Evolutionary conservation across 192 early-diverging fungal genomes (phyloP), one percentile per base, ranked within the genome.

Genomic region (Thamnidium elegans): DNA sequence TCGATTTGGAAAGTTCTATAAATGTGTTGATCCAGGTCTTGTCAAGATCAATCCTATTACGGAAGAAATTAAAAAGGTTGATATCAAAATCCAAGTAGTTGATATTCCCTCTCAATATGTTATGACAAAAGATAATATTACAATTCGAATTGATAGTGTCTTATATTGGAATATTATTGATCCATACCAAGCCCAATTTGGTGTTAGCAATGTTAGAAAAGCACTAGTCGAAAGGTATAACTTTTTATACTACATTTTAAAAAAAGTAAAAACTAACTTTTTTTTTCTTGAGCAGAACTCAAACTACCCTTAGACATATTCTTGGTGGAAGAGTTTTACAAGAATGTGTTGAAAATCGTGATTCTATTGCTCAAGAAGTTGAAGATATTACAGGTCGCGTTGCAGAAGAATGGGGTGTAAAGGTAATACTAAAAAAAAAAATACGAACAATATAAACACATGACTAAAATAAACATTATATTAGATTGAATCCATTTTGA

Each of bases 71-170:
- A 52, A 56, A 14, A 66, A 61, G 43, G 76, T 84, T 3, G 78
- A 84, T 68, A 67, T 84, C 63, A 81, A 78, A 45, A 66, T 69
- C 9, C 81, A 87, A 63, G 83, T 90, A 15, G 55, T 68, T 44
- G 65, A 86, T 7, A 87, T 94, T 26, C 82, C 85, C 31, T 58
- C 72, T 20, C 89, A 94, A 71, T 72, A 80, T 7, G 89, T 96
- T 61, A 89, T 93, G 77, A 93, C 92, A 45, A 92, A 95, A 71
- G 94, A 96, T 77, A 97, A 97, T 67, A 91, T 94, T 56, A 87
- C 81, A 26, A 84, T 94, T 30, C 71, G 70, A 3, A 94, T 97
- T 59, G 94, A 95, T 71, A 85, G 88, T 8, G 92, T 97, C 0
- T 75, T 97, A 0, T 95, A 89, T 65, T 96, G 91, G 91, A 84